Conservation (phyloP, 768 basidiomycete genomes). For the Amanita polypyramis region DNA sequence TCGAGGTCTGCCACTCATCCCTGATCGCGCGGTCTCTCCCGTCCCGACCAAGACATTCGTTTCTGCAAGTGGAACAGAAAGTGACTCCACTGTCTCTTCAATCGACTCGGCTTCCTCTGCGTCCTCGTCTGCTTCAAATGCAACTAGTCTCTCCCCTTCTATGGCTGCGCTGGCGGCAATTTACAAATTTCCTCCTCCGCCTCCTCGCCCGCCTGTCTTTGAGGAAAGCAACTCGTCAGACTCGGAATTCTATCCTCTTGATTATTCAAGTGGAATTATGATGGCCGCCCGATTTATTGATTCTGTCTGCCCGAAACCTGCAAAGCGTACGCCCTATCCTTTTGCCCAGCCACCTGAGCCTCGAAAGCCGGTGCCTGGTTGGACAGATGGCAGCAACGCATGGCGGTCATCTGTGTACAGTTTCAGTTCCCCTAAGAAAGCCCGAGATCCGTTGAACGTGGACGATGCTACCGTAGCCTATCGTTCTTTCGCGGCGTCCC, state of each 20-base stretch:
- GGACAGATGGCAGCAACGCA: slow-evolving; percentile 56
- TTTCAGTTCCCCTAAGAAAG: slow-evolving; percentile 30
- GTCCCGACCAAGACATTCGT: slow-evolving; percentile 24
- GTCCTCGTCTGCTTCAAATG: slow-evolving; percentile 21
- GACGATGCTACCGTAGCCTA: slow-evolving; percentile 25
- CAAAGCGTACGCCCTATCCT: slow-evolving; percentile 25
- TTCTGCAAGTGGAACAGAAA: slow-evolving; percentile 22
- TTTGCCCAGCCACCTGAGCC: slow-evolving; percentile 22
- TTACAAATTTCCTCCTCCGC: slow-evolving; percentile 42
- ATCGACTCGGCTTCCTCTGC: slow-evolving; percentile 9
- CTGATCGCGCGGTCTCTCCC: slow-evolving; percentile 29
- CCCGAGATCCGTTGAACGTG: slow-evolving; percentile 20
- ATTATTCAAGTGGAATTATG: slow-evolving; percentile 54
- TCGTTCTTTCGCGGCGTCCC: slow-evolving; percentile 37
- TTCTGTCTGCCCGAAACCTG: slow-evolving; percentile 29
- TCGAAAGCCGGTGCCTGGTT: slow-evolving; percentile 45
- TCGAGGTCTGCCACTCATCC: slow-evolving; percentile 33
- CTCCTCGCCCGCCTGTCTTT: slow-evolving; percentile 37
- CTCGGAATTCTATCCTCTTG: slow-evolving; percentile 20
- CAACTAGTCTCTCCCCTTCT: slow-evolving; percentile 20
- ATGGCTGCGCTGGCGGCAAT: slow-evolving; percentile 22
- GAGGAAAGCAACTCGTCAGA: slow-evolving; percentile 16
- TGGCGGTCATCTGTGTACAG: slow-evolving; percentile 62
- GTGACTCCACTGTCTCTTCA: slow-evolving; percentile 18
- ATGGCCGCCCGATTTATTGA: slow-evolving; percentile 54